Base-by-base conservation (phyloP, 805 yeast species). In the Blastobotrys americana region DNA sequence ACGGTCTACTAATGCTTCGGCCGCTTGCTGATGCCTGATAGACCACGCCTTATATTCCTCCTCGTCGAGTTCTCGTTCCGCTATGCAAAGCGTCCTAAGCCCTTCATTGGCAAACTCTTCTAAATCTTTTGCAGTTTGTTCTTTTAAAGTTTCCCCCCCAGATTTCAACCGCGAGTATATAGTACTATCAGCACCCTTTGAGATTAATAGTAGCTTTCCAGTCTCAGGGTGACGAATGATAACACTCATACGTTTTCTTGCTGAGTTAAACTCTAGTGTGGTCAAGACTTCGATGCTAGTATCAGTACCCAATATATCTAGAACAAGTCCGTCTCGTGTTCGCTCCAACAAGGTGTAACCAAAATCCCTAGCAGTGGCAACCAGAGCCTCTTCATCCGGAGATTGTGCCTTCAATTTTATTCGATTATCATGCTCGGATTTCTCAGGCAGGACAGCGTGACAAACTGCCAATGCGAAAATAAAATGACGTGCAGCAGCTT, bases 351-450 rank as follows among this genome's bases (percentile, higher is more conserved):
- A 75, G 0, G 75, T 79, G 52, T 79, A 71, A 6, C 94, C 94
- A 23, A 83, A 54, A 58, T 82, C 90, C 42, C 84, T 68, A 1
- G 90, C 90, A 38, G 76, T 80, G 1, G 82, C 69, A n/a, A 84
- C 90, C 43, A 84, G 69, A 0, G 93, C 89, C 35, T 82, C 78
- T 60, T 84, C 94, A 65, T 84, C 94, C 0, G 94, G 94, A 5
- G 88, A 81, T 57, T 84, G 89, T 1, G 90, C 89, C 55, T 82
- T 81, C 22, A 70, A 70, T 35, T 78, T 59, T 27, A 62, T 57
- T 5, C 58, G 59, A n/a, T 57, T 53, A 33, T 54, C 46, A 9
- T 57, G 62, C 2, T 57, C 58, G 39, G 66, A 67, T 5, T 47
- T 56, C 46, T 80, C 87, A 9, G 87, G 78, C 33, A 82, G 75